Evolutionary conservation across 2,329 filamentous ascomycete species (phyloP).

Genomic region (Claviceps africana): DNA sequence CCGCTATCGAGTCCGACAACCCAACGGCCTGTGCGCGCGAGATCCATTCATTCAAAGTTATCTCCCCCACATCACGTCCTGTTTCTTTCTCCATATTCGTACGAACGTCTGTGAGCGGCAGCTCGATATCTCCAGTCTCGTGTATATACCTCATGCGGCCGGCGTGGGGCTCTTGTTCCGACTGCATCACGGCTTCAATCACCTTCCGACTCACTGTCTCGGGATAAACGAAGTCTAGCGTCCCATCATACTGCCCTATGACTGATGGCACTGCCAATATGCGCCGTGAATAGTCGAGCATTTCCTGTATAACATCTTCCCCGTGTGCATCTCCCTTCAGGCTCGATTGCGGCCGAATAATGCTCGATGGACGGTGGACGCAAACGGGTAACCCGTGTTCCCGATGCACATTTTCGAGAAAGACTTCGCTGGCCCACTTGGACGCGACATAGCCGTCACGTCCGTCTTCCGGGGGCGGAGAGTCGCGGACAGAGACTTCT

Average conservation of each 20-base stretch:
- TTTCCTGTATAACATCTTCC: not conserved
- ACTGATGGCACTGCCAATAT: not conserved
- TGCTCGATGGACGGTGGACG: conserved; percentile 7
- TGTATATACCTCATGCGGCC: not conserved
- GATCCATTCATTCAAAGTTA: not conserved
- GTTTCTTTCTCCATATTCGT: not conserved
- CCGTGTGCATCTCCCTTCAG: not conserved
- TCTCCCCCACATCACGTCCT: not conserved
- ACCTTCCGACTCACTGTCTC: not conserved
- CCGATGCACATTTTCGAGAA: conserved; percentile 12
- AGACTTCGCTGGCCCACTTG: conserved; percentile 20
- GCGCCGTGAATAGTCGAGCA: not conserved
- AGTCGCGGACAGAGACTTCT: not conserved
- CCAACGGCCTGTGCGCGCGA: not conserved
- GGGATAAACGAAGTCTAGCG: not conserved
- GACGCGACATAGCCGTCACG: conserved; percentile 17
- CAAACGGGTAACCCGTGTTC: conserved; percentile 1
- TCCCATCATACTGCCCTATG: not conserved
- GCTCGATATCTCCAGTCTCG: not conserved
- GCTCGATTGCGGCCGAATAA: not conserved
- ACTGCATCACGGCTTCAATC: not conserved
- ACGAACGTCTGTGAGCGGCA: not conserved
- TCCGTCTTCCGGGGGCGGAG: conserved; percentile 7
- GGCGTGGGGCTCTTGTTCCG: not conserved
- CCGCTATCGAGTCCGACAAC: not conserved